Evolutionary conservation across 2,329 filamentous ascomycete species (phyloP).

Genomic region (Magnaporthiopsis rhizophila): DNA sequence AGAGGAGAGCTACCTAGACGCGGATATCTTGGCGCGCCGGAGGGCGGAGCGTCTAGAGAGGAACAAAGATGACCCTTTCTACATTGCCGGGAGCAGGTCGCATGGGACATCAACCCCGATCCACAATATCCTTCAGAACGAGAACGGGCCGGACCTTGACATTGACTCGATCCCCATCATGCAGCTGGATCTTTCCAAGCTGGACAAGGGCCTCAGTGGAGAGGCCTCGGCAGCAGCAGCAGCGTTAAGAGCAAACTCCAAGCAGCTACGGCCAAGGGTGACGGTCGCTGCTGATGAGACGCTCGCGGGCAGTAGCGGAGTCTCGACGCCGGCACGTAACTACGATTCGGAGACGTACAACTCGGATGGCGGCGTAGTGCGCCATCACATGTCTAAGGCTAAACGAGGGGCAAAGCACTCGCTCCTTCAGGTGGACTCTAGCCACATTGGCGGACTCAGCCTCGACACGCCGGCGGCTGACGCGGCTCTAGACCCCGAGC

Average conservation of each 20-base stretch:
- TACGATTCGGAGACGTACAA: conserved; percentile 49
- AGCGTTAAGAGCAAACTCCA: conserved; percentile 30
- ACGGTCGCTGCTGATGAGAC: conserved; percentile 69
- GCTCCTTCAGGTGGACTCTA: conserved; percentile 80
- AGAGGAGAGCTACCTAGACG: conserved; percentile 61
- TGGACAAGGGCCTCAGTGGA: conserved; percentile 22
- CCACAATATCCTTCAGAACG: conserved; percentile 64
- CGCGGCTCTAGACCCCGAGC: conserved; percentile 46
- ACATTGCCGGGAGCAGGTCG: conserved; percentile 50
- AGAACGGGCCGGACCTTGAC: conserved; percentile 73
- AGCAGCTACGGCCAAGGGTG: conserved; percentile 42
- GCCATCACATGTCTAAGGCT: conserved; percentile 38
- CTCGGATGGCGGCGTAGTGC: conserved; percentile 27
- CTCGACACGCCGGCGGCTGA: conserved; percentile 45
- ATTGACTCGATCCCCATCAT: conserved; percentile 95
- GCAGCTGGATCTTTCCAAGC: conserved; percentile 69
- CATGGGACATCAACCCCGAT: conserved; percentile 67
- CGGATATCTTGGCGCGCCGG: conserved; percentile 65
- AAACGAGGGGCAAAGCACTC: conserved; percentile 49
- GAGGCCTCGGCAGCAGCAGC: conserved; percentile 18
- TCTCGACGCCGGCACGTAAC: conserved; percentile 36
- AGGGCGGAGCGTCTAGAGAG: conserved; percentile 72
- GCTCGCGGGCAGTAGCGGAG: conserved; percentile 43
- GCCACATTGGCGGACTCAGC: conserved; percentile 64
- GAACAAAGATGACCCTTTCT: conserved; percentile 91